Base-by-base conservation (phyloP, 768 basidiomycete genomes). In the Rickenella mellea region DNA sequence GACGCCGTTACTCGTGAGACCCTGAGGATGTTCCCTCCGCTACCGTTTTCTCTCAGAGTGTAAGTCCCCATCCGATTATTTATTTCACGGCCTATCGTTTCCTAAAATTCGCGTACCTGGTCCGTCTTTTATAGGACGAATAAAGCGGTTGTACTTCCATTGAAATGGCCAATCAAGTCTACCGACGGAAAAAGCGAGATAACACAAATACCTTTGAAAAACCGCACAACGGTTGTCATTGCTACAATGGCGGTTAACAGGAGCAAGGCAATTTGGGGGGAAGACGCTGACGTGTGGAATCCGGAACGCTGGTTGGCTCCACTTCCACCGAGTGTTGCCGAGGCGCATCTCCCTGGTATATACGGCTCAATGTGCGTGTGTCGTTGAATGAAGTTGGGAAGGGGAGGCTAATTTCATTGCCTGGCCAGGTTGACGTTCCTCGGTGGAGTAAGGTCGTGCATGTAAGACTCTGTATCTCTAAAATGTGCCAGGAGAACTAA, bases 1-100 rank as follows among this genome's bases (percentile, higher is more conserved):
- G 67, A 70, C 38, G 62, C 63, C 6, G 48, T 67, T 11, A 61
- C 58, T 42, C 51, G 64, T 15, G 65, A 71, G 45, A 69, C 68
- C 0, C 45, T 66, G 6, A 55, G 71, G 36, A 37, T 68, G 65
- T 68, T 36, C 17, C 27, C 28, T 20, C 10, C 33, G 9, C 15
- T 36, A 8, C 24, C 33, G 15, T 15, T 9, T 3, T 9, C 24
- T 12, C 11, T 17, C 33, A 10, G 33, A 3, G 24, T 22, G 33
- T 36, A 17, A 36, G 33, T 36, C 24, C 33, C 33, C 19, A 14
- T 10, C 19, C 30, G 20, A 3, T n/a, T n/a, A n/a, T n/a, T n/a
- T n/a, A n/a, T n/a, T n/a, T n/a, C n/a, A n/a, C n/a, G n/a, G n/a
- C n/a, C n/a, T n/a, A n/a, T n/a, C n/a, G n/a, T n/a, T n/a, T n/a